Conservation (phyloP, 2,329 filamentous ascomycete genomes). For the Fusarium sp. region DNA sequence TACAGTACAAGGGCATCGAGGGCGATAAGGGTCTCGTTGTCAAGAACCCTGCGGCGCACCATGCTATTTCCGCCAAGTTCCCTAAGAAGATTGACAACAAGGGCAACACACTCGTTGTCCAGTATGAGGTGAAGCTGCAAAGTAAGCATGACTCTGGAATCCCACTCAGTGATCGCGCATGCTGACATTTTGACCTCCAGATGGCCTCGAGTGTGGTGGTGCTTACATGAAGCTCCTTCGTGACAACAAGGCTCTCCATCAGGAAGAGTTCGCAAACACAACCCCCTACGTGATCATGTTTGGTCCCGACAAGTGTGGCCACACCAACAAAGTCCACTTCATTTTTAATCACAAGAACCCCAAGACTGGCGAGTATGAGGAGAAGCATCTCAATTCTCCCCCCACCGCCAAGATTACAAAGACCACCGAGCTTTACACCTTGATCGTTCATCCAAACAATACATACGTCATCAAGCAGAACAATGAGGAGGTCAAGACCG, state of each 20-base stretch:
- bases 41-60: conserved; percentile 97
- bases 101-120: conserved; percentile 94
- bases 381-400: conserved; percentile 93
- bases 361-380: conserved; percentile 99
- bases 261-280: conserved; percentile 96
- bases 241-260: conserved; percentile 95
- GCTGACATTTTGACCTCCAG: conserved; percentile 57
- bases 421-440: conserved; percentile 92
- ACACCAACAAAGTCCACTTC: conserved; percentile 98
- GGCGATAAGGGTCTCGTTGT: conserved; percentile 96
- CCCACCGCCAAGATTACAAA: conserved; percentile 89
- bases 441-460: conserved; percentile 97
- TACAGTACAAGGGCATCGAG: conserved; percentile 87
- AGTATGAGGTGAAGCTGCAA: conserved; percentile 99
- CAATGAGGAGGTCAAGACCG: conserved; percentile 85
- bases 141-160: conserved; percentile 63
- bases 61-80: conserved; percentile 99
- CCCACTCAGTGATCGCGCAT: neutral
- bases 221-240: conserved; percentile 99
- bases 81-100: conserved; percentile 96
- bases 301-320: conserved; percentile 98
- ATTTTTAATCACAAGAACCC: conserved; percentile 99
- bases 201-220: conserved; percentile 95
- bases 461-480: conserved; percentile 93
- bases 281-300: conserved; percentile 99